A percentile compares a stretch with the other conserved stretches of the same genome.
These are phyloP conservation scores for Chenopodium suecicum DNA, from an alignment of 148 eudicot species.

Conservation along the genomic window DNA sequence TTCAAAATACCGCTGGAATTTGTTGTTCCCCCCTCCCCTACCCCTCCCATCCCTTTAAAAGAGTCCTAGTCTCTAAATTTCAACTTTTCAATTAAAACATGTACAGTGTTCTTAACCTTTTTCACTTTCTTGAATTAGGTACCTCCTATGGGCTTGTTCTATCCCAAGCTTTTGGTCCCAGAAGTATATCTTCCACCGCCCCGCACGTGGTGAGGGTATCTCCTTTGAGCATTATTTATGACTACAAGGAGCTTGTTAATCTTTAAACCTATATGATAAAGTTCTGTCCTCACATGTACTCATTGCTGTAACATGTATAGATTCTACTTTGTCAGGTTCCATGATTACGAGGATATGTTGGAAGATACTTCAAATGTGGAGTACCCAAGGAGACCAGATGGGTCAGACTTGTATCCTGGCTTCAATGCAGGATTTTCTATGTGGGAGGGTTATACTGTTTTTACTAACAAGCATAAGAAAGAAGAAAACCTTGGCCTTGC, in stretches of 20 bases:
- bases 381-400: slow-evolving; percentile 68
- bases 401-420: slow-evolving; percentile 59
- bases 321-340: slow-evolving; percentile 56
- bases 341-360: slow-evolving; percentile 90
- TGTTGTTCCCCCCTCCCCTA: neutral
- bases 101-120: neutral
- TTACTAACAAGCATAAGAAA: slow-evolving; percentile 59
- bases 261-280: neutral
- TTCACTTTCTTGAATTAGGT: slow-evolving; percentile 51
- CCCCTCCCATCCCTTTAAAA: neutral
- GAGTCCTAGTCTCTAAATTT: neutral
- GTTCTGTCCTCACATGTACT: slow-evolving; percentile 9
- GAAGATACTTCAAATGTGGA: slow-evolving; percentile 85
- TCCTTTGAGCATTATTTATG: slow-evolving; percentile 16
- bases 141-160: slow-evolving; percentile 98
- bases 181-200: slow-evolving; percentile 98
- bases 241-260: slow-evolving; percentile 7
- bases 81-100: neutral
- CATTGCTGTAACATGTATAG: neutral
- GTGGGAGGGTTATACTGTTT: slow-evolving; percentile 85
- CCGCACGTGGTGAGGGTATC: slow-evolving; percentile 66
- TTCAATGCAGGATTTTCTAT: slow-evolving; percentile 56
- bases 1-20: neutral
- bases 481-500: slow-evolving; percentile 92
- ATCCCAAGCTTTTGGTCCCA: slow-evolving; percentile 91